These are phyloP conservation scores for Fonsecaea erecta DNA, from an alignment of 2,329 filamentous ascomycete species.

Conservation along the genomic window DNA sequence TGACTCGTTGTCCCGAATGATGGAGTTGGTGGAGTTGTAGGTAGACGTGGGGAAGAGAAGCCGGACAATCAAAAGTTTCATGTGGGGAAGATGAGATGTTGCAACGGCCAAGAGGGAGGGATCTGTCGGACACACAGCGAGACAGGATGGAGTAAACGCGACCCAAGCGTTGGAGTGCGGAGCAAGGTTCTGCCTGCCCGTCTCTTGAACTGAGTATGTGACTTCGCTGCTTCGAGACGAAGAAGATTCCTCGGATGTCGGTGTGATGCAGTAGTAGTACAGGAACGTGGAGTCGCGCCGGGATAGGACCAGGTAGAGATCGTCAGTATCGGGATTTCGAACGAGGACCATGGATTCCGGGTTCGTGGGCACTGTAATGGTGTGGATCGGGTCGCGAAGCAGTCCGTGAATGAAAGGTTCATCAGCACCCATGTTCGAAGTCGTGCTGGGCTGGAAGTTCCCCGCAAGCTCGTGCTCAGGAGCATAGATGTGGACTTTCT, in stretches of 20 bases:
- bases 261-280: constrained; percentile 56
- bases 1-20: neutral
- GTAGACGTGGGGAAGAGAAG: constrained; percentile 55
- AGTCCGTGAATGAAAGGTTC: constrained; percentile 37
- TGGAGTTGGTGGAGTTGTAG: constrained; percentile 12
- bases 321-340: constrained; percentile 52
- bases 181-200: constrained; percentile 65
- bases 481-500: constrained; percentile 59
- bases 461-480: constrained; percentile 27
- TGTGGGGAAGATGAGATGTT: constrained; percentile 64
- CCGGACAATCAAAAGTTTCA: constrained; percentile 66
- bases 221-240: constrained; percentile 26
- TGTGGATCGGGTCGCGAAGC: constrained; percentile 50
- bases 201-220: constrained; percentile 45
- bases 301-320: constrained; percentile 58
- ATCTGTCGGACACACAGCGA: constrained; percentile 62
- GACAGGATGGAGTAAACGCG: constrained; percentile 63
- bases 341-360: constrained; percentile 63
- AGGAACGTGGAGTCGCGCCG: constrained; percentile 64
- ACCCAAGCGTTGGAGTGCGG: constrained; percentile 67
- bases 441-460: constrained; percentile 21
- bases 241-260: constrained; percentile 24
- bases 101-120: constrained; percentile 62
- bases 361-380: constrained; percentile 55
- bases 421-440: neutral